A percentile compares a stretch with the other conserved stretches of the same genome.
Conservation (phyloP, 257 asterid genomes). For the Nicotiana tabacum region DNA sequence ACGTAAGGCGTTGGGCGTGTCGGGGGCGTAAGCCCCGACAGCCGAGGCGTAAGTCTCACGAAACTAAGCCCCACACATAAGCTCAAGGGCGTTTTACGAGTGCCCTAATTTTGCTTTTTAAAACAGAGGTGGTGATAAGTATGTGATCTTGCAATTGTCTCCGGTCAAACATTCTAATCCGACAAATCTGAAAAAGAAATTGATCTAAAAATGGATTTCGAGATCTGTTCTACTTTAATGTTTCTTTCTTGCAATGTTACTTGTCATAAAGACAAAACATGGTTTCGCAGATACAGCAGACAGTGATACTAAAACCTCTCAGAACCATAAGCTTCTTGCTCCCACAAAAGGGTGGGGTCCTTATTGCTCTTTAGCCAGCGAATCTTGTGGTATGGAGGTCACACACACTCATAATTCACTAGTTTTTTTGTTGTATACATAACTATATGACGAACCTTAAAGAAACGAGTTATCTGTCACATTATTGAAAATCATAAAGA, state of each 20-base stretch:
- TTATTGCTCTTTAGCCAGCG: too few species aligned
- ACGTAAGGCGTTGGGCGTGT: too few species aligned
- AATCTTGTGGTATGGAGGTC: neutral
- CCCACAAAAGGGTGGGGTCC: too few species aligned
- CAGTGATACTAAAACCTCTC: neutral
- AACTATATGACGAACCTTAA: neutral
- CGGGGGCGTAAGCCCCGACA: too few species aligned
- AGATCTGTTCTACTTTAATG: neutral
- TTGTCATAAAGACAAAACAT: neutral
- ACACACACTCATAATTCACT: neutral
- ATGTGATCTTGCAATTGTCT: neutral
- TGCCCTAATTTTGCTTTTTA: too few species aligned
- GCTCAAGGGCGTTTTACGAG: too few species aligned
- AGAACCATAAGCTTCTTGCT: neutral
- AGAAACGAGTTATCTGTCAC: neutral
- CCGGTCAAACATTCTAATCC: conserved; percentile 11
- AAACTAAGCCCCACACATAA: too few species aligned
- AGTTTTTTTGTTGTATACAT: neutral
- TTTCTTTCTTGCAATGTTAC: neutral
- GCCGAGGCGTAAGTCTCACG: too few species aligned
- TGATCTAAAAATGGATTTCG: neutral
- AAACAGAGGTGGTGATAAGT: neutral
- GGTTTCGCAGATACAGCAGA: neutral
- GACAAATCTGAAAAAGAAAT: conserved; percentile 8
- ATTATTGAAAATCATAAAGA: neutral